Evolutionary conservation across 805 yeast species (phyloP), one percentile per base, ranked within the genome.

Genomic region (Lipomyces sp.): DNA sequence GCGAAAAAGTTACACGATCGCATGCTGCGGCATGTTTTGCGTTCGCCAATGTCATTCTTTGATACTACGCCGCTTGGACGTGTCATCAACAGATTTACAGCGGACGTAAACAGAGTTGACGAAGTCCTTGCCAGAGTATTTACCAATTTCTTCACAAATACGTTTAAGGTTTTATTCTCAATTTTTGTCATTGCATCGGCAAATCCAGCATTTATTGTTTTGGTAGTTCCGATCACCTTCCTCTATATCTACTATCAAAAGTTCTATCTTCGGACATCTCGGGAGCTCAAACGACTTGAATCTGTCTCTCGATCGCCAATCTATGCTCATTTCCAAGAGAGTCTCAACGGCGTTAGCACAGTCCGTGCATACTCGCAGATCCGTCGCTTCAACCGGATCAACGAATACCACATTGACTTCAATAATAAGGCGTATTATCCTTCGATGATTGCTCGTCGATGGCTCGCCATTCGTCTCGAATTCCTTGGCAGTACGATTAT

Each of bases 11-110:
- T 80, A 34, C 98, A 93, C 77, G 84, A 87, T 65, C 77, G 79
- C n/a, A 92, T 93, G 97, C 86, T 92, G 3, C 77, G 77, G 24
- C 77, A 84, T 62, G 95, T 93, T 8, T 78, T 93, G 67, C 83
- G 93, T 69, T 95, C 97, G 0, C 97, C 97, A 69, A 93, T 93
- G 98, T 84, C 91, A 37, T 93, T 93, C 76, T 93, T 93, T 75
- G 98, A 93, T 78, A 91, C 97, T 1, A 93, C 98, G 0, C 98
- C 98, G 63, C 86, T 92, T 69, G 98, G 98, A 42, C 84, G 98
- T 79, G 86, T 93, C 66, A 81, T 92, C 77, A 93, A 93, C 80
- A 83, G 98, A 77, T 93, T 93, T 75, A 90, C 97, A 1, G 91
- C 86, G 76, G 98, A 93, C 81, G 86, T 93, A 60, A 90, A 90